These are phyloP conservation scores for Boletus vinaceobasis DNA, from an alignment of 768 basidiomycete species.

Conservation along the genomic window DNA sequence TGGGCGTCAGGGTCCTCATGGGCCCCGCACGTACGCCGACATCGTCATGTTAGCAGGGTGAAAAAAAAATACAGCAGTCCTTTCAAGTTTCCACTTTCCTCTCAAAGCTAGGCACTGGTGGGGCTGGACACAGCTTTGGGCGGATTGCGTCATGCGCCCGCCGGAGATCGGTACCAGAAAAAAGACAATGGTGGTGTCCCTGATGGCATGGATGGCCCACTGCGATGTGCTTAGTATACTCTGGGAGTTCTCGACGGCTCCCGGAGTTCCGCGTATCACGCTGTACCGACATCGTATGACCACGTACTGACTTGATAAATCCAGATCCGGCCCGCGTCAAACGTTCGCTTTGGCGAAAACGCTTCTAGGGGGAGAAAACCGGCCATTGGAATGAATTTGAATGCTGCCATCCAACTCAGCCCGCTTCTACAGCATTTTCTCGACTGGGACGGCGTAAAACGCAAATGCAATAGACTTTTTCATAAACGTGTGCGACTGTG, in stretches of 20 bases:
- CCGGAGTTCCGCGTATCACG: background rate
- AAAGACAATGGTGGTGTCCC: background rate
- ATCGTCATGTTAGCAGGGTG: slow-evolving; percentile 15
- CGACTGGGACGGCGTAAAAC: slow-evolving; percentile 1
- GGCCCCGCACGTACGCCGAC: slow-evolving; percentile 2
- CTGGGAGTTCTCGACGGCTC: background rate
- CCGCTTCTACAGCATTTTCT: background rate
- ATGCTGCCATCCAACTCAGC: background rate
- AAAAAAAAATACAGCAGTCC: background rate
- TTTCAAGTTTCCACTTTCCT: background rate
- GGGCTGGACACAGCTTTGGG: no score
- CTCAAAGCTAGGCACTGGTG: slow-evolving; percentile 2
- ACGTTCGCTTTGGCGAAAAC: background rate
- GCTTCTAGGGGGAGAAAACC: background rate
- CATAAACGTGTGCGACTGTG: background rate
- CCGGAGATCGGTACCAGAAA: background rate
- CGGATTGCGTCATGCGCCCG: slow-evolving; percentile 1
- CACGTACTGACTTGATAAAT: background rate
- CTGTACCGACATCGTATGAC: background rate
- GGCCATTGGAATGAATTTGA: slow-evolving; percentile 5
- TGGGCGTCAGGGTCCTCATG: background rate
- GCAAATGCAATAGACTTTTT: background rate
- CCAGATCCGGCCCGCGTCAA: background rate
- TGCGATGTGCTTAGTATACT: no score
- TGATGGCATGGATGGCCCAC: background rate